Conservation (phyloP, 495 filamentous ascomycete species). For the Patellaria atrata region DNA sequence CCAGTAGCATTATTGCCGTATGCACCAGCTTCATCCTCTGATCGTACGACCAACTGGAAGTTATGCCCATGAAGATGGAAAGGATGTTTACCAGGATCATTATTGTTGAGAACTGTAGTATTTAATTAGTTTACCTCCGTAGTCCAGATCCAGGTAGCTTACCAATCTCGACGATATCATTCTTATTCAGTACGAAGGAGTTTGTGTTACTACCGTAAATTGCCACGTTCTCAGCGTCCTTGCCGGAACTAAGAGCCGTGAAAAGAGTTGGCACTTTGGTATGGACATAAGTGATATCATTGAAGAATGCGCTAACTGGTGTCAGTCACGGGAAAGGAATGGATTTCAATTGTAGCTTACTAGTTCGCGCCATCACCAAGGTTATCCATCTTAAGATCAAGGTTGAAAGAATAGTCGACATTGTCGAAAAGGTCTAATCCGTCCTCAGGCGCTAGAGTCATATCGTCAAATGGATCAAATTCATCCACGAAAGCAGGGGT, state of each 20-base stretch:
- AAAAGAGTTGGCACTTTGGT: slow-evolving; percentile 75
- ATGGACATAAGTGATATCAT: slow-evolving; percentile 56
- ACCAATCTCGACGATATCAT: slow-evolving; percentile 59
- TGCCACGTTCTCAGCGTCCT: slow-evolving; percentile 42
- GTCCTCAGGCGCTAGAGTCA: slow-evolving; percentile 52
- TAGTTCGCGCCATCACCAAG: slow-evolving; percentile 65
- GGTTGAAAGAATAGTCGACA: slow-evolving; percentile 44
- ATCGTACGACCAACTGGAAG: slow-evolving; percentile 56
- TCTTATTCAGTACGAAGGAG: slow-evolving; percentile 49
- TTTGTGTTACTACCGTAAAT: slow-evolving; percentile 68
- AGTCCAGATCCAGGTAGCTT: too few species aligned
- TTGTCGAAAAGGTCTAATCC: slow-evolving; percentile 38
- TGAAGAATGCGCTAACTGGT: slow-evolving; percentile 53
- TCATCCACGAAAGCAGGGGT: slow-evolving; percentile 38
- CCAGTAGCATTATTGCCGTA: slow-evolving; percentile 29
- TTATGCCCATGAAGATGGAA: slow-evolving; percentile 84
- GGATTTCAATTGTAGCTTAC: slow-evolving; percentile 30
- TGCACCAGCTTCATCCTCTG: slow-evolving; percentile 34
- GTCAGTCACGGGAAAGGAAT: background rate
- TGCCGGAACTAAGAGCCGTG: slow-evolving; percentile 51
- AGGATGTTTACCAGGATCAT: slow-evolving; percentile 52
- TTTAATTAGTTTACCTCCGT: too few species aligned
- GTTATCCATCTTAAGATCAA: slow-evolving; percentile 58
- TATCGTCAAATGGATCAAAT: slow-evolving; percentile 60
- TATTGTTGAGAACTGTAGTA: too few species aligned